Conservation (phyloP, 1,139 yeast genomes). For the Hyphopichia buzzinii region DNA sequence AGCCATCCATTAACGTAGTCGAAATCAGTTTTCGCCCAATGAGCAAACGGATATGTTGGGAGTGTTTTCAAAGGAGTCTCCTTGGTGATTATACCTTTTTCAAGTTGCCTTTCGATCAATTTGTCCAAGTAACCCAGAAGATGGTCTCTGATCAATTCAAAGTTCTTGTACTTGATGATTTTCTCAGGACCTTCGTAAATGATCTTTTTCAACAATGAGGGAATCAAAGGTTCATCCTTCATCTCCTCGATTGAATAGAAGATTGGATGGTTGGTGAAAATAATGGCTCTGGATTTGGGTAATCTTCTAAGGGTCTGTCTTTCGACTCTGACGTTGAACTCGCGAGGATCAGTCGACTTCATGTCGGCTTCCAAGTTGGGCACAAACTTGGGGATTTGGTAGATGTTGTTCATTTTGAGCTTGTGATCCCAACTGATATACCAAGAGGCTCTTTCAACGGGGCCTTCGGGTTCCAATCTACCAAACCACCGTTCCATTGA, state of each 20-base stretch:
- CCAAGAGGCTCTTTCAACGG: constrained; percentile 78
- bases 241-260: constrained; percentile 70
- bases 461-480: constrained; percentile 54
- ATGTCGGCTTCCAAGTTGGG: constrained; percentile 30
- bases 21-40: constrained; percentile 43
- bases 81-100: constrained; percentile 50
- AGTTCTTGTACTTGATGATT: constrained; percentile 62
- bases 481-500: constrained; percentile 78
- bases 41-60: constrained; percentile 63
- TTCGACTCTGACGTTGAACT: constrained; percentile 60
- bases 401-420: constrained; percentile 52
- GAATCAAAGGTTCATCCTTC: constrained; percentile 75
- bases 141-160: constrained; percentile 57
- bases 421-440: constrained; percentile 71
- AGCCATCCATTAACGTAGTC: constrained; percentile 49
- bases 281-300: constrained; percentile 46
- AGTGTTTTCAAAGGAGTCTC: constrained; percentile 61
- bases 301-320: constrained; percentile 51
- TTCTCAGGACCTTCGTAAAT: constrained; percentile 65
- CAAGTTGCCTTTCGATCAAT: constrained; percentile 55
- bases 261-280: constrained; percentile 67
- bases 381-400: constrained; percentile 40
- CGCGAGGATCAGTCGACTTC: constrained; percentile 35
- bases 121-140: constrained; percentile 55
- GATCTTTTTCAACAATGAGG: constrained; percentile 62